phyloP scores from a whole-genome alignment of 164 flowering plant species.

The Nelumbo lutea region DNA sequence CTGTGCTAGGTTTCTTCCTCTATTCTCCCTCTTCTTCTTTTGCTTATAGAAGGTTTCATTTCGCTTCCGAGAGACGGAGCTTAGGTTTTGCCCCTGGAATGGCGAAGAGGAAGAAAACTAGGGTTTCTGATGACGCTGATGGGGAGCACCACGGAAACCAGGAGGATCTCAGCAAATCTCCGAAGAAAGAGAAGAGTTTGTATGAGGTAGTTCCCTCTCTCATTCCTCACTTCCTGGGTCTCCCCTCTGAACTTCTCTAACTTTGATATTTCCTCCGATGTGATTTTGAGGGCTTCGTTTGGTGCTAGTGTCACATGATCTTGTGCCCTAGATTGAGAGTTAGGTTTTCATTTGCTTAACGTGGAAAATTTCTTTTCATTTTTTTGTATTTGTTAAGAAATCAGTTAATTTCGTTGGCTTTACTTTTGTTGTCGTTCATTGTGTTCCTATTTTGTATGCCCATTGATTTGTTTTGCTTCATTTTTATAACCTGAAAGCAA shows the following conservation, averaged over 20 bases:
- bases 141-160: constrained; percentile 19
- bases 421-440: too few species aligned
- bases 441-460: too few species aligned
- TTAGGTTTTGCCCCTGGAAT: constrained; percentile 12
- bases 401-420: too few species aligned
- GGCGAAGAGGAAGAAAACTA: constrained; percentile 48
- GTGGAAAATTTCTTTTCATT: background rate
- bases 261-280: background rate
- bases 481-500: too few species aligned
- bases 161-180: constrained; percentile 18
- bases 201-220: constrained; percentile 44
- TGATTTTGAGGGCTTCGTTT: too few species aligned
- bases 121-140: constrained; percentile 35
- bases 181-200: constrained; percentile 32
- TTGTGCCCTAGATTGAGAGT: background rate
- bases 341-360: background rate
- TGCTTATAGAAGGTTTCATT: too few species aligned
- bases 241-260: background rate
- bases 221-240: background rate
- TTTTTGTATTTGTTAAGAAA: background rate
- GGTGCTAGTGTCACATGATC: background rate
- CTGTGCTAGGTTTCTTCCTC: too few species aligned
- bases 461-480: too few species aligned
- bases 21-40: too few species aligned
- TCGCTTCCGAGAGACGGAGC: too few species aligned